These are phyloP conservation scores for Hemerocallis citrina DNA, from an alignment of 106 monocot species.

Conservation along the genomic window DNA sequence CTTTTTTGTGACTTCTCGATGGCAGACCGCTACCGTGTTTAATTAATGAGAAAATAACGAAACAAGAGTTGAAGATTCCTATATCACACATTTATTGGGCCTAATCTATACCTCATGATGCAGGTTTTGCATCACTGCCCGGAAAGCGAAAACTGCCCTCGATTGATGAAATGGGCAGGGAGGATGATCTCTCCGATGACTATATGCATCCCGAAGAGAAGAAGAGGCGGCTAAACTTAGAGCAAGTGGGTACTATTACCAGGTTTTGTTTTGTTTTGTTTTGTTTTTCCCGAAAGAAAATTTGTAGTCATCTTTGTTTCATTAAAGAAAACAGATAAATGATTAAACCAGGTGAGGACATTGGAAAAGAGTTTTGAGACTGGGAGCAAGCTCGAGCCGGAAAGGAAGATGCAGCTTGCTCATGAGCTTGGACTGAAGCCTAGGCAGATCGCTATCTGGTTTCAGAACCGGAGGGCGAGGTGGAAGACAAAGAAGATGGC, in stretches of 20 bases:
- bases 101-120: too few species aligned
- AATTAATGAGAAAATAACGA: too few species aligned
- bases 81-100: too few species aligned
- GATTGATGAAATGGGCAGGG: constrained; percentile 38
- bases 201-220: constrained; percentile 38
- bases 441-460: constrained; percentile 22
- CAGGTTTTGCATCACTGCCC: constrained; percentile 14
- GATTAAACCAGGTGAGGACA: constrained; percentile 21
- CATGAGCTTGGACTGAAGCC: constrained; percentile 13
- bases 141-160: constrained; percentile 27
- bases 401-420: constrained; percentile 21
- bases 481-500: constrained; percentile 28
- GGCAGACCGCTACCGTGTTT: too few species aligned
- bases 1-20: neutral
- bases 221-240: constrained; percentile 53
- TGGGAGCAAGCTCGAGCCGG: constrained; percentile 22
- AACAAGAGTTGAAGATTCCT: too few species aligned
- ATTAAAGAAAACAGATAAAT: too few species aligned
- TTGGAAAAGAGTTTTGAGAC: constrained; percentile 21
- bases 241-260: constrained; percentile 29
- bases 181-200: constrained; percentile 70
- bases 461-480: constrained; percentile 23
- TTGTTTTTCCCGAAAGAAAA: neutral
- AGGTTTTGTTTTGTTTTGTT: neutral
- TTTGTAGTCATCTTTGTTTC: too few species aligned